Conservation (phyloP, 305 asterid genomes). For the Striga hermonthica region DNA sequence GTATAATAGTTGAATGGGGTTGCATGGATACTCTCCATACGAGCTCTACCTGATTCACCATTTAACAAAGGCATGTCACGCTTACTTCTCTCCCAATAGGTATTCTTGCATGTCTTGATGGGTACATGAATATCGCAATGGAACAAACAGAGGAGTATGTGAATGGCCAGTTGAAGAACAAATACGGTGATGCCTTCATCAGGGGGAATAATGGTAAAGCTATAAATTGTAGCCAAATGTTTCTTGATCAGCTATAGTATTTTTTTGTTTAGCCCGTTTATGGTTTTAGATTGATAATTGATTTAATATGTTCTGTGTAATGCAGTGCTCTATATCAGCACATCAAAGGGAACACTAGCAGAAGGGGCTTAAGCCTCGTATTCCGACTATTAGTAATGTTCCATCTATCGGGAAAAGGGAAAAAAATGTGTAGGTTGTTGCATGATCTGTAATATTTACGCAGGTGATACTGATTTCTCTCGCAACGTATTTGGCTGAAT, state of each 20-base stretch:
- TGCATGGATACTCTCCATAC: no score
- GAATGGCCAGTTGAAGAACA: conserved; percentile 91
- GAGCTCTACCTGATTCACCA: no score
- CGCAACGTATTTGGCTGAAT: no score
- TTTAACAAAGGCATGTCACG: background rate
- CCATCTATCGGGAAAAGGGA: no score
- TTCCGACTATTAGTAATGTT: background rate
- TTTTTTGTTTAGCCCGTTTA: background rate
- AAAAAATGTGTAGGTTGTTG: no score
- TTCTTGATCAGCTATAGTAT: background rate
- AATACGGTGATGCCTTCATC: conserved; percentile 96
- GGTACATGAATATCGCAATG: conserved; percentile 98
- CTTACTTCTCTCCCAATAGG: conserved; percentile 37
- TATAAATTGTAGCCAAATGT: conserved; percentile 8
- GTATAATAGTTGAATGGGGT: background rate
- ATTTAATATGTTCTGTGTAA: conserved; percentile 17
- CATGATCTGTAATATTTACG: no score
- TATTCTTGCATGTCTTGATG: conserved; percentile 95
- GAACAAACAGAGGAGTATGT: conserved; percentile 99
- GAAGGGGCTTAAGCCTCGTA: conserved; percentile 66
- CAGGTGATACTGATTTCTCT: no score
- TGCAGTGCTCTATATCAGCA: conserved; percentile 96
- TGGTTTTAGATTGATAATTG: background rate
- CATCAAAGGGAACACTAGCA: conserved; percentile 74
- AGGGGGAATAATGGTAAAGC: conserved; percentile 86